phyloP scores from a whole-genome alignment of 371 early-diverging fungal genomes.

The Saksenaea vasiformis region DNA sequence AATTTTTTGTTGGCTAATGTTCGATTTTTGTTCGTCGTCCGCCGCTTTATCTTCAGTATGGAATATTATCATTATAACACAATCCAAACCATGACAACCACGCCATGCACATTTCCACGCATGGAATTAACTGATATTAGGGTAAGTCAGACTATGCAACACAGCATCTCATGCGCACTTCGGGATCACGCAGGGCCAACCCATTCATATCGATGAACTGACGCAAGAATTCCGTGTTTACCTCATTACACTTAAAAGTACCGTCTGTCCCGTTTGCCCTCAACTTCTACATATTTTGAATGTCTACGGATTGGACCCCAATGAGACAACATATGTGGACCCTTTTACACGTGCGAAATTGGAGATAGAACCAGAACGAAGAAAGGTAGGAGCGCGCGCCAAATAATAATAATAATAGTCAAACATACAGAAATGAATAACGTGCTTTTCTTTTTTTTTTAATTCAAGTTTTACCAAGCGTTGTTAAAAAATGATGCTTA shows the following conservation, averaged over 20 bases:
- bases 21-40: no score
- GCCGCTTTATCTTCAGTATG: no score
- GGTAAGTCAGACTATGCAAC: conserved; percentile 16
- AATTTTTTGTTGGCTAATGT: neutral
- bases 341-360: conserved; percentile 29
- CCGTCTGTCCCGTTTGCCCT: conserved; percentile 37
- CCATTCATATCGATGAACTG: conserved; percentile 27
- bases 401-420: no score
- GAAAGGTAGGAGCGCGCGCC: conserved; percentile 19
- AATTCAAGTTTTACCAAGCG: conserved; percentile 29
- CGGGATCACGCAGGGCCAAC: conserved; percentile 26
- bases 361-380: conserved; percentile 19
- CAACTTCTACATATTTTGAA: conserved; percentile 40
- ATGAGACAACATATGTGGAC: conserved; percentile 21
- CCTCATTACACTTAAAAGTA: conserved; percentile 37
- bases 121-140: conserved; percentile 29
- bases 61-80: conserved; percentile 17
- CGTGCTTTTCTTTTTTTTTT: conserved; percentile 3
- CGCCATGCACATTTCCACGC: conserved; percentile 37
- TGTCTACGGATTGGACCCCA: conserved; percentile 37
- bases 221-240: conserved; percentile 30
- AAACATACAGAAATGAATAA: neutral
- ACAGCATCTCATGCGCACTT: neutral
- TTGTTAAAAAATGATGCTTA: conserved; percentile 43
- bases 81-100: conserved; percentile 43